Evolutionary conservation across 331 rosid species (phyloP), one percentile per base, ranked within the genome.

Genomic region (Rhamnella rubrinervis): DNA sequence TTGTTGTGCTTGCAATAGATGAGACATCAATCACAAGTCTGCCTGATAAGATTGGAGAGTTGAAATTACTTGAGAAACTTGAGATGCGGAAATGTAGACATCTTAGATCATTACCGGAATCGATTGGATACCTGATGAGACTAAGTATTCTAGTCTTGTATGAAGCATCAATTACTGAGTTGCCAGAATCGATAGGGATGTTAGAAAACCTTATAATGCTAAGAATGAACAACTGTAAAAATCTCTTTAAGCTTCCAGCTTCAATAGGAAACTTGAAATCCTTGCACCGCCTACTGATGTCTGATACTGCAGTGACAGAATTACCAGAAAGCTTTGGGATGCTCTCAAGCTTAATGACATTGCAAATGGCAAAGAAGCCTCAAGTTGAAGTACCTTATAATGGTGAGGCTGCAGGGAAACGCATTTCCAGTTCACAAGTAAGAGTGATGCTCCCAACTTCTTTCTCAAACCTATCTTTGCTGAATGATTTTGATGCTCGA

Each of bases 301-400:
- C 12, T 70, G 87, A 79, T 58, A 85, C 86, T 0, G 76, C 78
- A 11, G 58, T 85, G 49, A 60, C 71, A 28, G 79, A 78, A 61
- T 73, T 89, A 71, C 96, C 92, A 3, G 78, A 85, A 75, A 83
- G 82, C 65, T 87, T 89, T 17, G 87, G 89, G 56, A 79, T 59
- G 87, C 92, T 87, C 53, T 73, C 89, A 41, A 77, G 44, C 31
- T 85, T 89, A 65, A 83, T 74, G 75, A 75, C 50, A 60, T 67
- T 89, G 53, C 68, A 63, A 23, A 88, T 85, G 84, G 71, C 78
- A 31, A 83, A 81, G 66, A 74, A 2, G 56, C 68, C 71, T 66
- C 67, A 31, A 44, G 15, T 16, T 62, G 20, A 60, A 46, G 19
- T 63, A 14, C 4, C 26, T 67, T 70, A 37, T 37, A 40, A 47